phyloP scores from a whole-genome alignment of 2,329 filamentous ascomycete species.

The Periconia digitata region DNA sequence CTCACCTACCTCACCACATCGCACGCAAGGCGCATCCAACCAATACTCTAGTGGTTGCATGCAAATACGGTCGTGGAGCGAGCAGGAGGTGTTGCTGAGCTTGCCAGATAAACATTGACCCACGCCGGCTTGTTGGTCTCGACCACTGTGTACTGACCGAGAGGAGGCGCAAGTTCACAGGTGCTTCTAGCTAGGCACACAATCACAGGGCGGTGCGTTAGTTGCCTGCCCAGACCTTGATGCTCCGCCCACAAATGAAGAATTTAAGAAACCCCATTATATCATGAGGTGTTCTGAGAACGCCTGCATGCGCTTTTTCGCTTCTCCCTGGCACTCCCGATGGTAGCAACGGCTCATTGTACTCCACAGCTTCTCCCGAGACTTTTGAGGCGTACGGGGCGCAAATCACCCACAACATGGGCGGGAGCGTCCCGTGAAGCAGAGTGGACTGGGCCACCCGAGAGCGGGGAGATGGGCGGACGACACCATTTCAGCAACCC shows the following conservation, averaged over 20 bases:
- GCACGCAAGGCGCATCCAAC: conserved; percentile 19
- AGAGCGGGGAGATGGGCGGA: conserved; percentile 23
- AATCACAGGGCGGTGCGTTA: conserved; percentile 29
- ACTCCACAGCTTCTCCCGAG: not conserved
- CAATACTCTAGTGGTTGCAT: conserved; percentile 14
- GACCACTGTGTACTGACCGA: conserved; percentile 15
- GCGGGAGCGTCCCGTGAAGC: conserved; percentile 31
- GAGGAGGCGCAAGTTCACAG: conserved; percentile 24
- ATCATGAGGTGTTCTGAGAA: conserved; percentile 9
- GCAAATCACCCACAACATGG: conserved; percentile 5
- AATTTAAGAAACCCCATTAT: conserved; percentile 2
- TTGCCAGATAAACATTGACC: not conserved
- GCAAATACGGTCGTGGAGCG: conserved; percentile 12
- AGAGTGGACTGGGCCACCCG: conserved; percentile 17
- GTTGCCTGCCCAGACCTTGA: conserved; percentile 17
- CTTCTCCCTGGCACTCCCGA: conserved; percentile 1
- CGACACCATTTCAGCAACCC: conserved; percentile 21
- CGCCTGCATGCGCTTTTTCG: conserved; percentile 12
- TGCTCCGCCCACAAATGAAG: conserved; percentile 10
- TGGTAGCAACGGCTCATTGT: not conserved
- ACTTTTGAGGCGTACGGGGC: not conserved
- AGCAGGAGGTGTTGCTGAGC: conserved; percentile 5
- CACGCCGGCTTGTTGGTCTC: not conserved
- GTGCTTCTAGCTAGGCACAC: conserved; percentile 19
- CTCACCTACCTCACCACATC: not conserved